Conservation (phyloP, 2,329 filamentous ascomycete species). For the Hymenoscyphus occultus region DNA sequence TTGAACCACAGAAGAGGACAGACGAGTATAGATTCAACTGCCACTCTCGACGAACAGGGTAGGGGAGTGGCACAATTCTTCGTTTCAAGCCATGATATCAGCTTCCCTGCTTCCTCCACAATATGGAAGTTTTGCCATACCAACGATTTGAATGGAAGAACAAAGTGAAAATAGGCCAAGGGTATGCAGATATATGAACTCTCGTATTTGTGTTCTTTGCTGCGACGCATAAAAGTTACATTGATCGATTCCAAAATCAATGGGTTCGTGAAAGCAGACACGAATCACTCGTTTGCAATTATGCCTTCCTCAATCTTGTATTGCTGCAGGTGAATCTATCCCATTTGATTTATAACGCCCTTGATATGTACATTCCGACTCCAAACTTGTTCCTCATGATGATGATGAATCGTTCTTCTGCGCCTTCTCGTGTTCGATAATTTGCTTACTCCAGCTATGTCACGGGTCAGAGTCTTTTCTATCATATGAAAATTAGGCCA, state of each 20-base stretch:
- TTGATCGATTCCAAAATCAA: neutral
- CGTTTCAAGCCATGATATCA: too few species aligned
- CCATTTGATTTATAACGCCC: conserved; percentile 26
- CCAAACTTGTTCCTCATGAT: conserved; percentile 5
- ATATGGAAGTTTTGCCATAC: too few species aligned
- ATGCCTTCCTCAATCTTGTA: neutral
- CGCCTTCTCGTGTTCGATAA: conserved; percentile 64
- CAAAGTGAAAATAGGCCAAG: too few species aligned
- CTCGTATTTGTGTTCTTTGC: neutral
- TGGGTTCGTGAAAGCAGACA: neutral
- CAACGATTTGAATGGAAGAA: too few species aligned
- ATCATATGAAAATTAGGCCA: conserved; percentile 26
- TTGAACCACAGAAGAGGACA: too few species aligned
- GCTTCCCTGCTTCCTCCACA: too few species aligned
- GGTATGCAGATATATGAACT: too few species aligned
- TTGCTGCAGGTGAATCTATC: neutral
- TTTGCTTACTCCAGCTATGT: conserved; percentile 67
- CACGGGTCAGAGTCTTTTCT: conserved; percentile 19
- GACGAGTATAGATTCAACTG: too few species aligned
- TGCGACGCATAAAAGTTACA: neutral
- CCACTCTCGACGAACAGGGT: too few species aligned
- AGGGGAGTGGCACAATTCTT: too few species aligned
- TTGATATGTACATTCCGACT: conserved; percentile 32
- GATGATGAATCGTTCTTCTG: conserved; percentile 28
- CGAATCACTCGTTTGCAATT: neutral